Percentiles rank a stretch among this genome's conserved stretches.
phyloP scores from a whole-genome alignment of 306 rosid species.

The Alnus rubra region DNA sequence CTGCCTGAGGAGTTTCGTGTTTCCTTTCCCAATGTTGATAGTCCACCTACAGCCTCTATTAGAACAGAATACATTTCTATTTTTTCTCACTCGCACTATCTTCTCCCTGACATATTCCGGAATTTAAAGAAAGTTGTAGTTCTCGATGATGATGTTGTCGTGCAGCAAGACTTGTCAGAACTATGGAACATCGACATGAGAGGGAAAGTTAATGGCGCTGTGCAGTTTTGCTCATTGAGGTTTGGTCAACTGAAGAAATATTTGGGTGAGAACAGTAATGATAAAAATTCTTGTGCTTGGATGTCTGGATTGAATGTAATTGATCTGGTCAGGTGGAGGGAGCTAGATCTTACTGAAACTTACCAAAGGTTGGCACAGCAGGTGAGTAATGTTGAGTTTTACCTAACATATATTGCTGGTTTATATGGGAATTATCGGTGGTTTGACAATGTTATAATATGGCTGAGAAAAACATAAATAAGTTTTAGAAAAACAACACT shows the following conservation, averaged over 20 bases:
- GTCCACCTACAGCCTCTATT: conserved; percentile 42
- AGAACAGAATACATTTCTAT: conserved; percentile 85
- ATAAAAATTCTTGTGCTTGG: conserved; percentile 71
- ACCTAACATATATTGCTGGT: conserved; percentile 7
- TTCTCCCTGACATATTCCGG: conserved; percentile 78
- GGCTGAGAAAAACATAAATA: background rate
- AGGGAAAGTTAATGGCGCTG: conserved; percentile 89
- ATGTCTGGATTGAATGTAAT: conserved; percentile 93
- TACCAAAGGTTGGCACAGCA: conserved; percentile 55
- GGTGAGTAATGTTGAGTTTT: conserved; percentile 48
- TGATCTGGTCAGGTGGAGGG: conserved; percentile 87
- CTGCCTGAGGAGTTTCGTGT: conserved; percentile 86
- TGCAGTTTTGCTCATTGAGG: conserved; percentile 70
- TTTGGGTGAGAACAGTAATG: conserved; percentile 54
- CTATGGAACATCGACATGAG: conserved; percentile 82
- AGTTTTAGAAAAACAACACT: background rate
- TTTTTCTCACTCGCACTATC: conserved; percentile 86
- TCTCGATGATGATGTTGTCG: conserved; percentile 87
- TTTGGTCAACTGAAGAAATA: conserved; percentile 63
- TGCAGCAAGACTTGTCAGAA: conserved; percentile 81
- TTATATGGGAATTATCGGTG: conserved; percentile 5
- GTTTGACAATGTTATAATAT: conserved; percentile 17
- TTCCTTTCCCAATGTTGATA: conserved; percentile 49
- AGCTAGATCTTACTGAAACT: conserved; percentile 74
- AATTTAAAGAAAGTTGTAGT: conserved; percentile 78